Evolutionary conservation across 139 green algal genomes (phyloP), one percentile per base, ranked within the genome.

Genomic region (Auxenochlorella protothecoides): DNA sequence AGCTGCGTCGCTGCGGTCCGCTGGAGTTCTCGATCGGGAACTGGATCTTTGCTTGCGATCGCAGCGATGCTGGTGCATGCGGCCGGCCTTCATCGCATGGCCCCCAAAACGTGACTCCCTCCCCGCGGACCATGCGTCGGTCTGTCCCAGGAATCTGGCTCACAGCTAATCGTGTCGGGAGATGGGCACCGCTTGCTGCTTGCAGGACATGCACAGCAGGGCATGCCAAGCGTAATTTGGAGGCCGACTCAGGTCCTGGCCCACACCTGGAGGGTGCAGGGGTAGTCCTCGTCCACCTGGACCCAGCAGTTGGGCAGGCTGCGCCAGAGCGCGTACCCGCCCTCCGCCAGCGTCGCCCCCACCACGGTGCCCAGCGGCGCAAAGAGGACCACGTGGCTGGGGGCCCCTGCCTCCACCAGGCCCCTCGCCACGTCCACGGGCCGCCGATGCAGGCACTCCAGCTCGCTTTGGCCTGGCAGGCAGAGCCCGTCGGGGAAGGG

Each of bases 291-390:
- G 44, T 78, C 68, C 2, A 68, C 73, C 44, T 78, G 73, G 55
- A 72, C 60, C 73, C 73, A 78, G 62, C 73, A 78, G 55, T 73
- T 78, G 59, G 54, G 44, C 55, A 70, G 44, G 16, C 54, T 8
- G 6, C 5, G 9, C 2, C 53, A 61, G 2, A 53, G 59, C 3
- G 2, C 3, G 56, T 78, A 78, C 5, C 68, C 68, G 27, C 55
- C 65, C 5, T 51, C 10, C 5, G 3, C 2, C 56, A 76, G 56
- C 56, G 9, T 27, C 44, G 14, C 51, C 4, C 15, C 55, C 65
- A 76, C 14, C 3, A 6, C 44, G 4, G 2, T 2, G 64, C 71
- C 69, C 15, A 71, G 14, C 7, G 55, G 55, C 3, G 65, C 57
- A 62, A 66, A 76, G 5, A 64, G 62, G 14, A 76, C 72, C 55